A percentile compares a stretch with the other conserved stretches of the same genome.
Evolutionary conservation across 495 filamentous ascomycete species (phyloP).

Genomic region (Annulohypoxylon stygium): DNA sequence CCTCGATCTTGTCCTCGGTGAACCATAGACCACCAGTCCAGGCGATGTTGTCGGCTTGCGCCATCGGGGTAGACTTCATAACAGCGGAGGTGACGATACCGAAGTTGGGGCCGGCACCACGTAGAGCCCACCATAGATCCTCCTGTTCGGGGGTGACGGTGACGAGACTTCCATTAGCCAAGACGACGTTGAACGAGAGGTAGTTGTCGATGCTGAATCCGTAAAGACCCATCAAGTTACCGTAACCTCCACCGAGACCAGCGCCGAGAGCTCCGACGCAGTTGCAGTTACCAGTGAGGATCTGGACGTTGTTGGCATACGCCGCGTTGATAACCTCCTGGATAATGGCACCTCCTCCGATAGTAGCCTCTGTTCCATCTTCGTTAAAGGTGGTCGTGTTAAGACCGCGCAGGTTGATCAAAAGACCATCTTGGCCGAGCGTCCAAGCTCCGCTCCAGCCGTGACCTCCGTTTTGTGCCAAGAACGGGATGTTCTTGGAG

Average conservation of each 20-base stretch:
- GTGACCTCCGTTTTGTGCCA: constrained; percentile 27
- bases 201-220: constrained; percentile 22
- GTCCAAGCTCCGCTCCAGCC: constrained; percentile 18
- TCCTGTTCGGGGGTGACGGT: constrained; percentile 44
- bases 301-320: constrained; percentile 4
- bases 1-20: constrained; percentile 48
- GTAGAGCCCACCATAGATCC: constrained; percentile 59
- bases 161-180: constrained; percentile 48
- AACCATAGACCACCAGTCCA: constrained; percentile 56
- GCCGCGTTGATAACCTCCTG: constrained; percentile 16
- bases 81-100: constrained; percentile 62
- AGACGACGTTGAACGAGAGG: constrained; percentile 58
- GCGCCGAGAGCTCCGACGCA: constrained; percentile 62
- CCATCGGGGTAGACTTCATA: constrained; percentile 48
- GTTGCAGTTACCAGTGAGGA: constrained; percentile 52
- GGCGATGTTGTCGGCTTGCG: constrained; percentile 40
- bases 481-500: constrained; percentile 18
- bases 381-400: constrained; percentile 12
- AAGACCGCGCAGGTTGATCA: constrained; percentile 27
- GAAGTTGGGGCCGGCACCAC: constrained; percentile 64
- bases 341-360: constrained; percentile 19
- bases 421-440: constrained; percentile 16
- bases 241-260: constrained; percentile 60
- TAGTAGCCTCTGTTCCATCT: constrained; percentile 12
- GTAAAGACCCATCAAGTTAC: constrained; percentile 26